phyloP scores from a whole-genome alignment of 306 rosid species.

The Vigna unguiculata region DNA sequence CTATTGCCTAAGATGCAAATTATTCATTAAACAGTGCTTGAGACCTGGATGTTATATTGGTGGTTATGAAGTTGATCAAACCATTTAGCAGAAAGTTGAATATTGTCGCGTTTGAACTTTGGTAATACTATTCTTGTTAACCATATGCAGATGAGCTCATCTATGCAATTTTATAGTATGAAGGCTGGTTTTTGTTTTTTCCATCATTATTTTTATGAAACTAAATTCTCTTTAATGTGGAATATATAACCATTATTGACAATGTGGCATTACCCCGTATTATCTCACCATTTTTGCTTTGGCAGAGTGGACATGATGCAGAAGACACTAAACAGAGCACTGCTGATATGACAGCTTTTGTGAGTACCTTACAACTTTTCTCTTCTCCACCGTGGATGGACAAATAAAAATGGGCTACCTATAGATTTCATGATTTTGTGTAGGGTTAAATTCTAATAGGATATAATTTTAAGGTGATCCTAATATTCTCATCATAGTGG shows the following conservation, averaged over 20 bases:
- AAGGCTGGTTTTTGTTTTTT: neutral
- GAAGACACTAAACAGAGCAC: conserved; percentile 21
- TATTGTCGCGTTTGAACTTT: neutral
- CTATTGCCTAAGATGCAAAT: neutral
- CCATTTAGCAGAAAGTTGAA: neutral
- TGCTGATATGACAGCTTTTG: conserved; percentile 17
- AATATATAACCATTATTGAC: neutral
- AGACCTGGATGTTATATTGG: neutral
- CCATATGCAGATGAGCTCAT: neutral
- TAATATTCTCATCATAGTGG: neutral
- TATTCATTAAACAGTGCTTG: neutral
- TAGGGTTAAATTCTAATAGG: neutral
- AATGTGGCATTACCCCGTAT: neutral
- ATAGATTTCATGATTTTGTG: neutral
- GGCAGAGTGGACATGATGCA: conserved; percentile 13
- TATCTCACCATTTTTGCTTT: conserved; percentile 3
- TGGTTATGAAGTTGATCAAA: conserved; percentile 10
- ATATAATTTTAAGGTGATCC: neutral
- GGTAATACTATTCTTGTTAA: neutral
- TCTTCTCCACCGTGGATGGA: neutral
- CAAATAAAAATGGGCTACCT: conserved; percentile 8
- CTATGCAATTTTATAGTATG: neutral
- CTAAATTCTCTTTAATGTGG: neutral
- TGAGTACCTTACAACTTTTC: neutral
- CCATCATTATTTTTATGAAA: neutral